phyloP scores from a whole-genome alignment of 2,329 filamentous ascomycete species.

The Xylaria digitata region DNA sequence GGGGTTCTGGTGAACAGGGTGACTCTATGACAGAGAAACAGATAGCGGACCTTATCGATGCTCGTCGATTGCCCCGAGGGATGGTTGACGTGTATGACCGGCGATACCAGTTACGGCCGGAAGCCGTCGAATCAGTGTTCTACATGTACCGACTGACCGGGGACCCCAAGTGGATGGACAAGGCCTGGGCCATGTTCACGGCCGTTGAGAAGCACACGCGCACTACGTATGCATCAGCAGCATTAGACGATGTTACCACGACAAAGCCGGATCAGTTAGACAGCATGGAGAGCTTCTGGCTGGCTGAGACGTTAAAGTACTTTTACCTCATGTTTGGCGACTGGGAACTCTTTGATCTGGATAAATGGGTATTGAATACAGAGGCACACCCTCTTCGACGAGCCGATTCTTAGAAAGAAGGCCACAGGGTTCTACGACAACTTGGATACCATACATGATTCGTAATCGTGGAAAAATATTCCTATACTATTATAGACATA shows the following conservation, averaged over 20 bases:
- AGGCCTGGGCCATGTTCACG: slow-evolving; percentile 80
- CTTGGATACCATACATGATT: slow-evolving; percentile 7
- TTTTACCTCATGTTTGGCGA: slow-evolving; percentile 73
- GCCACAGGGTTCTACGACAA: background rate
- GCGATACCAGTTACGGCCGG: slow-evolving; percentile 75
- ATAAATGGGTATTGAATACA: slow-evolving; percentile 71
- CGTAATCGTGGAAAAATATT: background rate
- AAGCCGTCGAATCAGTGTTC: slow-evolving; percentile 85
- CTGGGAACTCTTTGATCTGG: slow-evolving; percentile 67
- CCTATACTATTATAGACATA: slow-evolving; percentile 19
- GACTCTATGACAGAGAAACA: slow-evolving; percentile 42
- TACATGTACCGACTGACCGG: slow-evolving; percentile 81
- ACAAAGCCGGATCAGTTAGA: slow-evolving; percentile 47
- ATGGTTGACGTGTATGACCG: slow-evolving; percentile 66
- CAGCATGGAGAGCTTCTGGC: slow-evolving; percentile 81
- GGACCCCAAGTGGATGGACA: slow-evolving; percentile 71
- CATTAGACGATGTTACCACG: slow-evolving; percentile 71
- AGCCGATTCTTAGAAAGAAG: slow-evolving; percentile 43
- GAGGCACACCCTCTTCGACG: slow-evolving; percentile 64
- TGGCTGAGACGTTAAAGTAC: slow-evolving; percentile 75
- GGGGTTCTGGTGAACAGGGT: slow-evolving; percentile 41
- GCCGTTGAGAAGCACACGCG: slow-evolving; percentile 70
- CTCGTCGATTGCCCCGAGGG: slow-evolving; percentile 63
- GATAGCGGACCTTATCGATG: slow-evolving; percentile 54
- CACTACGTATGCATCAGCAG: slow-evolving; percentile 71